Evolutionary conservation across 768 basidiomycete genomes (phyloP).

Genomic region (Podaxis sp.): DNA sequence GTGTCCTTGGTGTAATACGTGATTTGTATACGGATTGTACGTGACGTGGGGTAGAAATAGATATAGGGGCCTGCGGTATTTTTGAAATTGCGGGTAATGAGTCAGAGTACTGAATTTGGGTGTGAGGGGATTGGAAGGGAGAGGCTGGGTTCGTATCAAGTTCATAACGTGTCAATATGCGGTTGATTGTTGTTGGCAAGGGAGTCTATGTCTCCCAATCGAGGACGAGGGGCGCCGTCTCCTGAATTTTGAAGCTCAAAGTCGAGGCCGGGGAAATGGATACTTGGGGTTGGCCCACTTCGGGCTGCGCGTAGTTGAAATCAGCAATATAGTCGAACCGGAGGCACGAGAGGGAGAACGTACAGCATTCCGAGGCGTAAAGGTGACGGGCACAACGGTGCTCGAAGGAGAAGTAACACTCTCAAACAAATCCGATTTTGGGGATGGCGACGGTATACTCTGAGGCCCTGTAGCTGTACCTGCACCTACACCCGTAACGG

Average conservation of each 20-base stretch:
- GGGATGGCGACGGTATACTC: background rate
- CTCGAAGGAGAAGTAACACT: background rate
- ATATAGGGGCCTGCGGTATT: background rate
- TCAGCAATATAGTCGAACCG: background rate
- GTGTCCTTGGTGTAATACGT: no score
- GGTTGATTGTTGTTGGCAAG: background rate
- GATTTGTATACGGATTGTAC: background rate
- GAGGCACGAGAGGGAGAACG: background rate
- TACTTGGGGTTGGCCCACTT: background rate
- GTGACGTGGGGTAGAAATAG: background rate
- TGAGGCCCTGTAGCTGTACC: background rate
- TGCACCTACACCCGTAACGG: background rate
- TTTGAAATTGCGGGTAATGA: background rate
- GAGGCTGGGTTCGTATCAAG: background rate
- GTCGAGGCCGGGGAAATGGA: slow-evolving; percentile 11
- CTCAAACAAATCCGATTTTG: background rate
- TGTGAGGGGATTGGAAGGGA: background rate
- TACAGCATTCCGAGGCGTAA: background rate
- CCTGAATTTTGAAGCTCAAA: slow-evolving; percentile 21
- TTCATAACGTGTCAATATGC: background rate
- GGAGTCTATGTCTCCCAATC: slow-evolving; percentile 12
- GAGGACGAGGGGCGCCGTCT: slow-evolving; percentile 24
- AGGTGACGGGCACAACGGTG: background rate
- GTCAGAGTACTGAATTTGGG: background rate
- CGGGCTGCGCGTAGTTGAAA: background rate